Conservation (phyloP, 2,329 filamentous ascomycete species). For the Thielaviopsis populi region DNA sequence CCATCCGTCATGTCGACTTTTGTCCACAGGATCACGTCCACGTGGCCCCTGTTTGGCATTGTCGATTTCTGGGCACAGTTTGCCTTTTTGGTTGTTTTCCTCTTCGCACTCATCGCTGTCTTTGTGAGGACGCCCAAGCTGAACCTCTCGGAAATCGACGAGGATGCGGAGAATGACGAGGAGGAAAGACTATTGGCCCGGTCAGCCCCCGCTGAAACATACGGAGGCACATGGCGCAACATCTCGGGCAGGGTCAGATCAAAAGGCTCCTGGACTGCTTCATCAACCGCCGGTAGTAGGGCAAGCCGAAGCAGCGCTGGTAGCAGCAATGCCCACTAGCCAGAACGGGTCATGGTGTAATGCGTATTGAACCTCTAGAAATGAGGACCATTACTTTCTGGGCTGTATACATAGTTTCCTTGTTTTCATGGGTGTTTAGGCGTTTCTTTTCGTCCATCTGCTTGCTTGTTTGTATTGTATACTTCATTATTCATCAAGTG, state of each 20-base stretch:
- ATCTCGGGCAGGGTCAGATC: conserved; percentile 10
- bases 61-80: conserved; percentile 97
- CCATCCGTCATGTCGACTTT: conserved; percentile 85
- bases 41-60: conserved; percentile 87
- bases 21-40: conserved; percentile 79
- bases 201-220: conserved; percentile 52
- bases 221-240: conserved; percentile 12
- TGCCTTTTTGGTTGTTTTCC: conserved; percentile 68
- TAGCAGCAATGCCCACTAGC: neutral
- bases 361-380: neutral
- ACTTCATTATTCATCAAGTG: conserved; percentile 2
- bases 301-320: neutral
- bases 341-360: neutral
- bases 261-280: conserved; percentile 1
- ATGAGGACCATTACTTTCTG: neutral
- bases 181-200: conserved; percentile 84
- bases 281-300: neutral
- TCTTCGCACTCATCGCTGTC: conserved; percentile 64
- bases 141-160: conserved; percentile 63
- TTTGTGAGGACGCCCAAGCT: conserved; percentile 68
- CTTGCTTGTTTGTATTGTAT: neutral
- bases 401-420: neutral
- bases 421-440: neutral
- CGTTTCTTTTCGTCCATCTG: neutral
- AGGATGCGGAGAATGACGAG: conserved; percentile 80